Conservation (phyloP, 108 stramenopile species). For the Cyclostephanos tholiformis region DNA sequence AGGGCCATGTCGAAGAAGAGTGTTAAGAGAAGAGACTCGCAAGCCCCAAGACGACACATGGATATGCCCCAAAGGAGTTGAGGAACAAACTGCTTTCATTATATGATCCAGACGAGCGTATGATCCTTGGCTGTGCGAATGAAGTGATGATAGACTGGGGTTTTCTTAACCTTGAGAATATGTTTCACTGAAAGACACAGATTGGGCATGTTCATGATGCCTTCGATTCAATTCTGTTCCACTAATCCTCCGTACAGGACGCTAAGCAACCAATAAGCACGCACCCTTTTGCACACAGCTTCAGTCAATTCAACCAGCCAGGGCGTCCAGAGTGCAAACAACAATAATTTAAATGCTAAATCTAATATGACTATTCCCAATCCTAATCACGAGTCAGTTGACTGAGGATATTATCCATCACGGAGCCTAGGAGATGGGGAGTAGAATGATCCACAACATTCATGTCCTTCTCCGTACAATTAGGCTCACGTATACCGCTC, state of each 20-base stretch:
- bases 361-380: neutral
- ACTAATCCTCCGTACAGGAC: neutral
- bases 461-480: neutral
- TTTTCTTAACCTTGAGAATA: slow-evolving; percentile 25
- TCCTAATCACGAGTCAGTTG: neutral
- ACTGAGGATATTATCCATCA: slow-evolving; percentile 10
- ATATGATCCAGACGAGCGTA: neutral
- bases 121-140: neutral
- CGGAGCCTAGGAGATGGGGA: neutral
- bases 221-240: neutral
- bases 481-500: neutral
- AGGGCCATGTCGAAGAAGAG: neutral
- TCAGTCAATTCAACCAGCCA: neutral
- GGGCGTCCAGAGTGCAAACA: neutral
- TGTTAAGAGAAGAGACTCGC: neutral
- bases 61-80: neutral
- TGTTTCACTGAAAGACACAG: slow-evolving; percentile 1
- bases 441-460: neutral
- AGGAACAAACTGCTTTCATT: neutral
- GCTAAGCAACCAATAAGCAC: neutral
- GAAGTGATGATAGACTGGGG: neutral
- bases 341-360: neutral
- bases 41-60: neutral
- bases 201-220: too few relatives aligned
- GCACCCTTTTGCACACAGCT: neutral